A percentile compares a stretch with the other conserved stretches of the same genome.
These are phyloP conservation scores for Nevesoporus exiguus DNA, from an alignment of 768 basidiomycete species.

Conservation along the genomic window DNA sequence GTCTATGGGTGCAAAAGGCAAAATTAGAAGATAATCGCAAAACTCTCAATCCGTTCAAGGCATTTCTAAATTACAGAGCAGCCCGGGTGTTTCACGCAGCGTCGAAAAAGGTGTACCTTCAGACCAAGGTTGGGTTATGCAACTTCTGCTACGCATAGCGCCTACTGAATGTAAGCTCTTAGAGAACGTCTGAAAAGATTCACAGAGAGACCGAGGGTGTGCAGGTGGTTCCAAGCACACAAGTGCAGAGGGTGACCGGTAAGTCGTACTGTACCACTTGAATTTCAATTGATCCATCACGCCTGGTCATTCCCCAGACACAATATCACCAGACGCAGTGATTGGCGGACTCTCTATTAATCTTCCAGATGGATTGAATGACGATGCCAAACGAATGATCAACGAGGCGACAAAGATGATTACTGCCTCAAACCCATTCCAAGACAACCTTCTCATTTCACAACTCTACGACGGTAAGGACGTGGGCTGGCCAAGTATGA, in stretches of 20 bases:
- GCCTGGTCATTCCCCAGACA: background rate
- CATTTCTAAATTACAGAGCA: background rate
- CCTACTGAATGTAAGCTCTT: background rate
- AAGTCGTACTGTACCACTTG: background rate
- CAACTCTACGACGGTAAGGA: no score
- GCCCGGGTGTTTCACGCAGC: background rate
- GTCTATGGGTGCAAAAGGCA: background rate
- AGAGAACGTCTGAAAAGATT: conserved; percentile 5
- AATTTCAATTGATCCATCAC: background rate
- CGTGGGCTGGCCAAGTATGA: no score
- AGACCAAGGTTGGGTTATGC: background rate
- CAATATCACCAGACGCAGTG: background rate
- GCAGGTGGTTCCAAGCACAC: background rate
- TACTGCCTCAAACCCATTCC: no score
- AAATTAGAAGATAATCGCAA: background rate
- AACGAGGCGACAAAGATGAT: background rate
- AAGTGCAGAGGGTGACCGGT: background rate
- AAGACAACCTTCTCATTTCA: no score
- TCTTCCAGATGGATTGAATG: background rate
- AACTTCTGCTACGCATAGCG: background rate
- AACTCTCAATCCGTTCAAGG: background rate
- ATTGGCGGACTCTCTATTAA: background rate
- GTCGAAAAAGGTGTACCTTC: background rate
- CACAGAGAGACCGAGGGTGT: background rate
- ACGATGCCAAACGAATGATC: background rate